Evolutionary conservation across 2,329 filamentous ascomycete genomes (phyloP), one percentile per base, ranked within the genome.

Genomic region (Beauveria asiatica): DNA sequence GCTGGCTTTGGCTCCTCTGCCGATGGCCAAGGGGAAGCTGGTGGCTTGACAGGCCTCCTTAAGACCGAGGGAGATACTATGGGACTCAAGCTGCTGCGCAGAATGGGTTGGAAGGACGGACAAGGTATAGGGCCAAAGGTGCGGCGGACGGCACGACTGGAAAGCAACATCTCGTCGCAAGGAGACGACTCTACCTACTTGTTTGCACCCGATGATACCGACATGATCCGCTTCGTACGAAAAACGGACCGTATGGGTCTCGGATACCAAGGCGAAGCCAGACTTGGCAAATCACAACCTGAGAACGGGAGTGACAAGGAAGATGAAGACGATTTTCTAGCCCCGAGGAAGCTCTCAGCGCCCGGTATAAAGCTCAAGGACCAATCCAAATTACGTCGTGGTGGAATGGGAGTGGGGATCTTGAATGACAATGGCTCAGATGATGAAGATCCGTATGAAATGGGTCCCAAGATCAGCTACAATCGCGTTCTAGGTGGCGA

Each of bases 21-120:
- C 37, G 76, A 83, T 39, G 82, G 87, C 67, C 67, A 76, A 2
- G 69, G 68, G 16, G 78, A 78, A 30, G 73, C 77, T 10, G 39
- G 49, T 21, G 80, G 80, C 52, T 73, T 73, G 0, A 77, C 95
- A 45, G 90, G 90, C 55, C 74, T 97, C 1, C 85, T 97, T 64
- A 82, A 83, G 60, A 77, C 79, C 0, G 81, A 84, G 9, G 90
- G 90, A 41, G 90, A 96, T 63, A 96, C 91, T 0, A 91, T 95
- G 80, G 94, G 94, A 1, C 80, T 89, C 16, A 92, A 89, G 69
- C 78, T 99, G 17, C 76, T 97, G 62, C 90, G 89, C 69, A 89
- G 83, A 68, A 97, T 99, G 93, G 94, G 93, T 17, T 99, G 94
- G 94, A 89, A 88, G 67, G 89, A 93, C 64, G 93, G 92, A 1